Base-by-base conservation (phyloP, 495 filamentous ascomycete genomes). In the Achaetomiella virescens region DNA sequence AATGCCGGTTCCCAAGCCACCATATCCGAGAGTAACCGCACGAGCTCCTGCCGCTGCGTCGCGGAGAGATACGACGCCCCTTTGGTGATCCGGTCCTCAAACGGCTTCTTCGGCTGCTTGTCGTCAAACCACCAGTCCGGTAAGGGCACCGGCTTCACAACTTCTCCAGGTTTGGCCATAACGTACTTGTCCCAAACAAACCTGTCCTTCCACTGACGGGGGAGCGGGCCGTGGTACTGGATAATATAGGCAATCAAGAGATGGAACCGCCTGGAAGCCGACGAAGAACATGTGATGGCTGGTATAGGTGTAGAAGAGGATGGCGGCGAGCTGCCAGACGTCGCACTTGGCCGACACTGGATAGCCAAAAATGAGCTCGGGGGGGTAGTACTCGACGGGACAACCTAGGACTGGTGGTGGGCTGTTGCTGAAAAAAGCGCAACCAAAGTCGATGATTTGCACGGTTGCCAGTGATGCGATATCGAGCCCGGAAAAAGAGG, bases 301-400 rank as follows among this genome's bases (percentile, higher is more conserved):
- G n/a, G n/a, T n/a, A n/a, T n/a, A n/a, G n/a, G n/a, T n/a, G n/a
- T n/a, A n/a, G n/a, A n/a, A n/a, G n/a, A n/a, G n/a, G n/a, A n/a
- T n/a, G n/a, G n/a, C n/a, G 33, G 53, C 53, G 9, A 41, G 53
- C 33, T 54, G 43, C 45, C 44, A 47, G 35, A 55, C 17, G 12
- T 55, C 36, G 36, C 35, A 47, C n/a, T 48, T 27, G 36, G 36
- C 22, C 24, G 53, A 47, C 9, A 37, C 41, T 8, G 43, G 36
- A 43, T n/a, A 41, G 27, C 17, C 22, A 6, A 21, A 55, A 6
- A 33, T 5, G 25, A 55, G 24, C 24, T 52, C 50, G 21, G 50
- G 25, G 1, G 38, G 49, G 37, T 31, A 52, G 24, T 12, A 43
- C 25, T 42, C 25, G 5, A 52, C n/a, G 4, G 49, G 49, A 10